phyloP scores from a whole-genome alignment of 2,329 filamentous ascomycete species.

The Monilinia polystroma region DNA sequence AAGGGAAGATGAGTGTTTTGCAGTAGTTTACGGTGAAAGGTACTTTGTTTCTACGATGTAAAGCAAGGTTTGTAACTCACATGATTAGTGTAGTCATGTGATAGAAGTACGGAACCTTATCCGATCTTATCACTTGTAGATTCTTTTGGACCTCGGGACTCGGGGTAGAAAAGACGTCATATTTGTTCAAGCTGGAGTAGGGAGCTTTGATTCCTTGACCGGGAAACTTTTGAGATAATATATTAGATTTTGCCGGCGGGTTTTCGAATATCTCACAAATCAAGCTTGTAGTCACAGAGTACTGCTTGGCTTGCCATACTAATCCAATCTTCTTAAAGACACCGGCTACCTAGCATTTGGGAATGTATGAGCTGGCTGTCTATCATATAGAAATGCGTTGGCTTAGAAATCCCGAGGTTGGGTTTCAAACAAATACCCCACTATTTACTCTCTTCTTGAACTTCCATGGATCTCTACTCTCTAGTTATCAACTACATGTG shows the following conservation, averaged over 20 bases:
- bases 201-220: neutral
- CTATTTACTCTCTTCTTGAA: neutral
- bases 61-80: constrained; percentile 7
- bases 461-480: neutral
- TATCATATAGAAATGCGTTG: constrained; percentile 4
- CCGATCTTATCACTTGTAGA: neutral
- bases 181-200: neutral
- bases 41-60: constrained; percentile 12
- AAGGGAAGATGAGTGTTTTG: neutral
- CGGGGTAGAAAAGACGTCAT: constrained; percentile 6
- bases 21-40: neutral
- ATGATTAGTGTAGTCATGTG: neutral
- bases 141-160: neutral
- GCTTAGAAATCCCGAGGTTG: constrained; percentile 15
- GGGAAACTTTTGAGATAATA: too few relatives aligned
- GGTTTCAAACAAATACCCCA: constrained; percentile 13
- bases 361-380: neutral
- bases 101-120: neutral
- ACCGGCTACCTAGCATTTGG: neutral
- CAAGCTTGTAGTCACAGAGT: neutral
- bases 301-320: neutral
- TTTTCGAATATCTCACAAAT: neutral
- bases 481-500: neutral
- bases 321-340: neutral
- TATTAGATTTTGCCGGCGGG: neutral